Conservation (phyloP, 2,329 filamentous ascomycete genomes). For the Scopulariopsis brevicaulis region DNA sequence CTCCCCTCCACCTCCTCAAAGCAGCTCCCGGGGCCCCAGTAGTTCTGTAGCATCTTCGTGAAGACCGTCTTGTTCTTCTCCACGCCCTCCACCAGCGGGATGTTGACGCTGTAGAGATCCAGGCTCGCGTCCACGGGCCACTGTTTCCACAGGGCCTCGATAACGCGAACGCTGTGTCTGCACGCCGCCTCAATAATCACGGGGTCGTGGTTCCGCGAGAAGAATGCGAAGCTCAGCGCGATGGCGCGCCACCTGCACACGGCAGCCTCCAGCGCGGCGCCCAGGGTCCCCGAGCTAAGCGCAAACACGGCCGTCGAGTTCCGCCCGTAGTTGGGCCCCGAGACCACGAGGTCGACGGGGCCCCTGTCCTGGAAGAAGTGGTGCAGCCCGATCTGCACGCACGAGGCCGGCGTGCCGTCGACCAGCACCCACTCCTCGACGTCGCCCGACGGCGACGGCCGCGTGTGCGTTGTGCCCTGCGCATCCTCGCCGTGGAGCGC, state of each 20-base stretch:
- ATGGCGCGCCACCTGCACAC: slow-evolving; percentile 60
- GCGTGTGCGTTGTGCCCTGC: slow-evolving; percentile 54
- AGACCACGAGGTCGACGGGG: slow-evolving; percentile 65
- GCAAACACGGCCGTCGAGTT: slow-evolving; percentile 75
- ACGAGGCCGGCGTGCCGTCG: slow-evolving; percentile 70
- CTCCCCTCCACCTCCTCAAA: slow-evolving; percentile 70
- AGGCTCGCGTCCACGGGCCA: slow-evolving; percentile 57
- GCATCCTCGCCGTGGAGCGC: slow-evolving; percentile 26
- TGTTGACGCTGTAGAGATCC: slow-evolving; percentile 85
- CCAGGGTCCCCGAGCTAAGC: slow-evolving; percentile 65
- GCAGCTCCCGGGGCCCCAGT: slow-evolving; percentile 75
- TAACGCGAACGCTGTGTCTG: slow-evolving; percentile 60
- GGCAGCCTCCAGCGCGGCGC: slow-evolving; percentile 67
- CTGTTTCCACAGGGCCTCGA: slow-evolving; percentile 66
- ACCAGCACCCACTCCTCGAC: slow-evolving; percentile 73
- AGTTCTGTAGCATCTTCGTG: slow-evolving; percentile 81
- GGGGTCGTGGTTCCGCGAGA: slow-evolving; percentile 72
- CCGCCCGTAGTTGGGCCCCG: slow-evolving; percentile 72
- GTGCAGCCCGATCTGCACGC: slow-evolving; percentile 71
- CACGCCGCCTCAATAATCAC: slow-evolving; percentile 69
- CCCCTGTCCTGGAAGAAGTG: slow-evolving; percentile 66
- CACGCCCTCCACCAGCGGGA: slow-evolving; percentile 71
- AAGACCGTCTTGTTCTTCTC: slow-evolving; percentile 64
- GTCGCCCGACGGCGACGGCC: slow-evolving; percentile 38
- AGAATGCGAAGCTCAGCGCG: slow-evolving; percentile 85